Base-by-base conservation (phyloP, 768 basidiomycete genomes). In the Boletus tylopilopsis region DNA sequence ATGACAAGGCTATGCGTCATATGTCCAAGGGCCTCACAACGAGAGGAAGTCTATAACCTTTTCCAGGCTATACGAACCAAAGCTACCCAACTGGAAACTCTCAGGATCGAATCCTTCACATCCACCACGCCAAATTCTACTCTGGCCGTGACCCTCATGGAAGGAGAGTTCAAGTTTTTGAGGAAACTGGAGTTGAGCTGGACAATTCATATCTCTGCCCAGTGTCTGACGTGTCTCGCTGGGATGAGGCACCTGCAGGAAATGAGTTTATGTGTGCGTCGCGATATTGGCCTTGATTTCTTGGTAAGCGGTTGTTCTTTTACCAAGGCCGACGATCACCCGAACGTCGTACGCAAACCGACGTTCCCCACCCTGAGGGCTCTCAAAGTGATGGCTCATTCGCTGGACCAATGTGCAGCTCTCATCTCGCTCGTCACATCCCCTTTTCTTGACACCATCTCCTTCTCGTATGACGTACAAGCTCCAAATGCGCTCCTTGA, bases 341-440 rank as follows among this genome's bases (percentile, higher is more conserved):
- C 43, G 46, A 37, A 13, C 10, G 21, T 9, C 4, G 27, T 36
- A 13, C 12, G 15, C 36, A 42, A 49, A 40, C 55, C 36, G 35
- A 55, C 53, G 4, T 69, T 68, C 40, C 57, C 61, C 5, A 41
- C 37, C 38, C 43, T 68, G 29, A 63, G 38, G 34, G 49, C 42
- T n/a, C 33, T 69, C 41, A 68, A 58, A 29, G 46, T 68, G 41
- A 25, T 42, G 38, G 56, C 66, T 19, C 22, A 54, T 22, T 54
- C 57, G 16, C 68, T 69, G 13, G 54, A 58, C 3, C 65, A 65
- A 45, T 69, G 68, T 35, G 60, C 59, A 12, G 56, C 59, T 6
- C 53, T 68, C 16, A 4, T 67, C 3, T 53, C 60, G 27, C 49
- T 62, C 35, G 45, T 65, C 42, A 51, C 57, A 13, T 65, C 65